Evolutionary conservation across 2,329 filamentous ascomycete genomes (phyloP).

Genomic region (Anisogramma anomala): DNA sequence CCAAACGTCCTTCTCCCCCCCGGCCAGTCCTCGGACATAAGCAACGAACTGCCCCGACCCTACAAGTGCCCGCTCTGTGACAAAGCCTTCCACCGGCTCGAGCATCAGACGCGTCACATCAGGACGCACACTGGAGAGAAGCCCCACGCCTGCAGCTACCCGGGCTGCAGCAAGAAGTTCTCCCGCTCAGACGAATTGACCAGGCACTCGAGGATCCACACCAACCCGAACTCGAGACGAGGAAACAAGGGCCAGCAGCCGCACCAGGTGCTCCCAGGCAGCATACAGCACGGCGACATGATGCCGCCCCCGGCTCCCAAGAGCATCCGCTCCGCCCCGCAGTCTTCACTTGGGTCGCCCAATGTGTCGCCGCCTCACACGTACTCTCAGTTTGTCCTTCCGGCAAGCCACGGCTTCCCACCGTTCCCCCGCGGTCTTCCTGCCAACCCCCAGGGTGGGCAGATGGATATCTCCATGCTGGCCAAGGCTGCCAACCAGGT

Average conservation of each 20-base stretch:
- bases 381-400: constrained; percentile 57
- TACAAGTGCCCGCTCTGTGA: constrained; percentile 99
- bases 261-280: constrained; percentile 30
- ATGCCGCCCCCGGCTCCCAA: constrained; percentile 70
- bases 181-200: constrained; percentile 94
- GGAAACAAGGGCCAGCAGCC: constrained; percentile 65
- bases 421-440: constrained; percentile 34
- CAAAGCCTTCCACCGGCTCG: constrained; percentile 94
- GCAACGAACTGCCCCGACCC: constrained; percentile 71
- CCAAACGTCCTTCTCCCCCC: constrained; percentile 51
- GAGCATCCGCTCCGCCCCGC: constrained; percentile 78
- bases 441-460: constrained; percentile 25
- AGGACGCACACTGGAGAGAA: constrained; percentile 97
- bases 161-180: constrained; percentile 86
- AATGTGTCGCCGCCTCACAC: constrained; percentile 93
- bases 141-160: constrained; percentile 90
- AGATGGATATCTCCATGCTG: constrained; percentile 46
- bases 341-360: constrained; percentile 77
- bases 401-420: constrained; percentile 32
- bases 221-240: constrained; percentile 91
- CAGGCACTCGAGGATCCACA: constrained; percentile 94
- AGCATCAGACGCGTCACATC: constrained; percentile 87
- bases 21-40: constrained; percentile 48
- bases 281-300: constrained; percentile 48
- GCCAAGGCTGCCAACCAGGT: constrained; percentile 50